Base-by-base conservation (phyloP, 257 asterid species). In the Verbascum thapsus region DNA sequence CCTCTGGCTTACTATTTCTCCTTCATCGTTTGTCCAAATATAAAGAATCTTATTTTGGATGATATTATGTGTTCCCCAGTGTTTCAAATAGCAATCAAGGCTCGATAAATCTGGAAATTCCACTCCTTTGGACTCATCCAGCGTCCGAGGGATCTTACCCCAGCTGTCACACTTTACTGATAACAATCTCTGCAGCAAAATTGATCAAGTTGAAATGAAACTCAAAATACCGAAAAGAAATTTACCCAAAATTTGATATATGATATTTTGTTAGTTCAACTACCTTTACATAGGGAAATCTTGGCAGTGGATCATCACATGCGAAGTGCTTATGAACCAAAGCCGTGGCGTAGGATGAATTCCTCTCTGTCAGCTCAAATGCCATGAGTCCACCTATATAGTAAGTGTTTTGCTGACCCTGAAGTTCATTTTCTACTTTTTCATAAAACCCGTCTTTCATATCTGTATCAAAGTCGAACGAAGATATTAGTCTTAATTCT, bases 361-460 rank as follows among this genome's bases (percentile, higher is more conserved):
- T 88, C 64, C 96, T 83, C 73, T 88, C 96, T 0, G 96, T 88
- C n/a, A 88, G 85, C 78, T 88, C 96, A 80, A 88, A 88, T 13
- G 96, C 96, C 91, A 83, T 70, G 42, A 88, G 85, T 12, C 96
- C 96, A 15, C 96, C 95, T n/a, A 83, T 64, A 56, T 83, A 88
- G 73, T 83, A 88, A 63, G 92, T 85, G 73, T 85, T 88, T 44
- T 76, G 62, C 77, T 81, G 82, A 53, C 96, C 95, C 64, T 88
- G 96, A 61, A 88, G 80, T 41, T 83, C 66, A 44, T 61, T 77
- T 68, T 88, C 95, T 68, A 88, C 41, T 68, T 68, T 83, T 34
- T 83, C 84, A 40, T 88, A 85, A 74, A 86, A 88, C 4, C 94
- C 95, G 0, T 80, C 76, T 75, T 84, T 86, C 68, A 86, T 80